Evolutionary conservation across 2,329 filamentous ascomycete genomes (phyloP), one percentile per base, ranked within the genome.

Genomic region (Arthrobotrys pseudoclavata): DNA sequence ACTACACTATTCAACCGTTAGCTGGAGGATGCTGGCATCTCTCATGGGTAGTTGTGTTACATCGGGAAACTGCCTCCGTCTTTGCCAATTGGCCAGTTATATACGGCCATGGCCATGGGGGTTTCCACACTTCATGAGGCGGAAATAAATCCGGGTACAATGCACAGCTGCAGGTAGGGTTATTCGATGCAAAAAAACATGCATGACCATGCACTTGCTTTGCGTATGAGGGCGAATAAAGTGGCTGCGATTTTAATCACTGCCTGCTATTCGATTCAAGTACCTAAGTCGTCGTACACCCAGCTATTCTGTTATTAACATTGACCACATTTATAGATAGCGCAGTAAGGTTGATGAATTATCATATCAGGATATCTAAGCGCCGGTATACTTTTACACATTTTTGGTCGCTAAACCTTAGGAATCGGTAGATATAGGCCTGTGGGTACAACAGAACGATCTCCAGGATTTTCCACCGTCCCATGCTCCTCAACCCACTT

Each of bases 1-100:
- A 60, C 69, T 72, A 72, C 69, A 72, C 69, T 72, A 72, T 72
- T 72, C 69, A 72, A 72, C 69, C 69, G 20, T 61, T 4, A 60
- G 29, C 26, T 72, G 37, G 40, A 52, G 24, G 60, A 48, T 50
- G 42, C 40, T 48, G 24, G 9, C 12, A 22, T 48, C 15, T 31
- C 20, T 12, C 60, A 13, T 42, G 3, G 6, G 15, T 42, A 24
- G n/a, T 42, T 37, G 1, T 20, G 0, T 57, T 57, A 37, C 52
- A 13, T 6, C 15, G 29, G 52, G 31, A 57, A 57, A 37, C 37
- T n/a, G 4, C 48, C 1, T 29, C 48, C 24, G 40, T 2, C 2
- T 4, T 7, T 18, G 40, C 15, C 15, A 4, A 42, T 42, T 45
- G 42, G 37, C 13, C 37, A n/a, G 5, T 45, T 20, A 7, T 5